phyloP scores from a whole-genome alignment of 1,284 basidiomycete species.

The Neonothopanus nambi region DNA sequence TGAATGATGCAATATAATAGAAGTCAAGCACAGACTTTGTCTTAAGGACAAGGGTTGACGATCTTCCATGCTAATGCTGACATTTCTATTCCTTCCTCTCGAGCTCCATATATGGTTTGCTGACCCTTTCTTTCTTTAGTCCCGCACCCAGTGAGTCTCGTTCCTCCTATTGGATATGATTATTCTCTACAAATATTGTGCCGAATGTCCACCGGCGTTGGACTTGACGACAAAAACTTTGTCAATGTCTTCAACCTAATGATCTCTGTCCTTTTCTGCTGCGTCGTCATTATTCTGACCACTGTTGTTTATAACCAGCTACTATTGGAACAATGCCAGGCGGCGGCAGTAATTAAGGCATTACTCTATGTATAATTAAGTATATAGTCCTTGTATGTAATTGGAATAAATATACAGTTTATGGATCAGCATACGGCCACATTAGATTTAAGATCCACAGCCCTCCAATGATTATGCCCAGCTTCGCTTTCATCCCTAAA shows the following conservation, averaged over 20 bases:
- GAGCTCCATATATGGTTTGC: background rate
- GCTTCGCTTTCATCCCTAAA: slow-evolving; percentile 36
- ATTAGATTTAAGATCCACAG: slow-evolving; percentile 62
- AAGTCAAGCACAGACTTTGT: slow-evolving; percentile 86
- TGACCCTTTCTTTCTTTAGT: background rate
- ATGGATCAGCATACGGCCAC: slow-evolving; percentile 43
- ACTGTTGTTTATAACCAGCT: background rate
- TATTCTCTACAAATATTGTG: slow-evolving; percentile 13
- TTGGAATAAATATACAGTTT: background rate
- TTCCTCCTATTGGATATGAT: slow-evolving; percentile 16
- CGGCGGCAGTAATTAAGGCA: too few relatives aligned
- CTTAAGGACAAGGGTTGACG: slow-evolving; percentile 71
- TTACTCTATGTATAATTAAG: too few relatives aligned
- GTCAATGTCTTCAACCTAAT: slow-evolving; percentile 45
- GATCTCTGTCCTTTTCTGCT: slow-evolving; percentile 22
- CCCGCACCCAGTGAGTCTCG: background rate
- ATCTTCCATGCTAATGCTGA: slow-evolving; percentile 87
- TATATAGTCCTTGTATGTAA: too few relatives aligned
- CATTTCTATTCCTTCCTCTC: slow-evolving; percentile 16
- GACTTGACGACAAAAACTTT: slow-evolving; percentile 25
- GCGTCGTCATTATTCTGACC: background rate
- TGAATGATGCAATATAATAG: slow-evolving; percentile 66
- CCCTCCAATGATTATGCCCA: slow-evolving; percentile 32
- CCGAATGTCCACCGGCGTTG: slow-evolving; percentile 15
- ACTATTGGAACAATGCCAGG: too few relatives aligned